phyloP scores from a whole-genome alignment of 305 asterid genomes.

The Fraxinus velutina region DNA sequence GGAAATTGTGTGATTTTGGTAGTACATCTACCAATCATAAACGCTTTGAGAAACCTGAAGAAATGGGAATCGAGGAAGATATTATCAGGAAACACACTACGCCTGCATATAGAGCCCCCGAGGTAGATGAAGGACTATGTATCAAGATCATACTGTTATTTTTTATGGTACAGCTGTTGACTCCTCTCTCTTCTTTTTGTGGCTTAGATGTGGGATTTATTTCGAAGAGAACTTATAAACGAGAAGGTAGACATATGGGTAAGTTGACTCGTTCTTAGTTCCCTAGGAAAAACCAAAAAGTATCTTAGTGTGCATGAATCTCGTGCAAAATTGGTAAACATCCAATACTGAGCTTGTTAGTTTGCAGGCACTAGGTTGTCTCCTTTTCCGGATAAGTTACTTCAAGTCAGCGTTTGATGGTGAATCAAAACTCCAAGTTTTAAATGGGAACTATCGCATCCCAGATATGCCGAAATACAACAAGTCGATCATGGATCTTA shows the following conservation, averaged over 20 bases:
- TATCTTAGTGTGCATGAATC: neutral
- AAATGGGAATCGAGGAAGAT: constrained; percentile 98
- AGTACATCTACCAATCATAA: constrained; percentile 94
- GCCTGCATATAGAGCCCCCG: constrained; percentile 98
- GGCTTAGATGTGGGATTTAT: constrained; percentile 94
- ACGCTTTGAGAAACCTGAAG: constrained; percentile 93
- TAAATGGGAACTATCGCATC: constrained; percentile 86
- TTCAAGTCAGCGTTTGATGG: constrained; percentile 92
- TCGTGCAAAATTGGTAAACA: constrained; percentile 12
- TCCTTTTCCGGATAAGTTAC: constrained; percentile 85
- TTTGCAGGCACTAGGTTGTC: constrained; percentile 91
- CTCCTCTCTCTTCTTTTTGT: constrained; percentile 36
- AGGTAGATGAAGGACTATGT: constrained; percentile 59
- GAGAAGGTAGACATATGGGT: constrained; percentile 99
- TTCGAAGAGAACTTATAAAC: constrained; percentile 69
- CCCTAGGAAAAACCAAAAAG: constrained; percentile 14
- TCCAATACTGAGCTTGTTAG: constrained; percentile 13
- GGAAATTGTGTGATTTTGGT: constrained; percentile 98
- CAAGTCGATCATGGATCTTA: constrained; percentile 56
- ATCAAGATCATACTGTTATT: constrained; percentile 32
- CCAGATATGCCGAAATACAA: constrained; percentile 87
- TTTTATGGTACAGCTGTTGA: constrained; percentile 36
- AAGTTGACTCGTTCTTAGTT: constrained; percentile 34
- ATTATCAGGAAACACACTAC: constrained; percentile 90
- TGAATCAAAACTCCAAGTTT: constrained; percentile 89